Evolutionary conservation across 108 stramenopile species (phyloP).

Genomic region (Hondaea fermentalgiana): DNA sequence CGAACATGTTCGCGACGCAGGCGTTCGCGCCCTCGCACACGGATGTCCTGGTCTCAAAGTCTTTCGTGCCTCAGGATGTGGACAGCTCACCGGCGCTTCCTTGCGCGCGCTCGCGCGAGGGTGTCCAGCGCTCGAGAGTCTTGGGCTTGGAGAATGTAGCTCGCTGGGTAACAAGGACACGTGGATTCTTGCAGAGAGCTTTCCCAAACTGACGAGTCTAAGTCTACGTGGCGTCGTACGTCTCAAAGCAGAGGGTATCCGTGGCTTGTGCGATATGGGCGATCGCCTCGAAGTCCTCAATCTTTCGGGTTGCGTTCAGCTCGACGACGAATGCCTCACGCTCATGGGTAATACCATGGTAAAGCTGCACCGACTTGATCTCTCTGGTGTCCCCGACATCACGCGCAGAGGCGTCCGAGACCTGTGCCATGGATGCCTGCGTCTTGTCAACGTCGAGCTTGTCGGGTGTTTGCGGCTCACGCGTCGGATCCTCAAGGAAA

Average conservation of each 20-base stretch:
- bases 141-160: not conserved
- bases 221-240: not conserved
- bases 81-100: not conserved
- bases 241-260: not conserved
- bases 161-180: not conserved
- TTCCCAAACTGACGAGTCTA: not conserved
- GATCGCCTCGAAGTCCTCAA: not conserved
- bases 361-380: not conserved
- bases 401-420: not conserved
- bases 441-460: not conserved
- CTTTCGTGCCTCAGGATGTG: not conserved
- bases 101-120: not conserved
- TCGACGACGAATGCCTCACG: slow-evolving; percentile 3
- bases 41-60: not conserved
- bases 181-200: not conserved
- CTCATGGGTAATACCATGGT: not conserved
- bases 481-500: not conserved
- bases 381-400: not conserved
- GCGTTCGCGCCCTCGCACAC: not conserved
- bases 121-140: not conserved
- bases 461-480: not conserved
- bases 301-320: not conserved
- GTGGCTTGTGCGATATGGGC: not conserved
- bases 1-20: not conserved
- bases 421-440: not conserved